These are phyloP conservation scores for Aphanomyces astaci DNA, from an alignment of 352 stramenopile species.

Conservation along the genomic window DNA sequence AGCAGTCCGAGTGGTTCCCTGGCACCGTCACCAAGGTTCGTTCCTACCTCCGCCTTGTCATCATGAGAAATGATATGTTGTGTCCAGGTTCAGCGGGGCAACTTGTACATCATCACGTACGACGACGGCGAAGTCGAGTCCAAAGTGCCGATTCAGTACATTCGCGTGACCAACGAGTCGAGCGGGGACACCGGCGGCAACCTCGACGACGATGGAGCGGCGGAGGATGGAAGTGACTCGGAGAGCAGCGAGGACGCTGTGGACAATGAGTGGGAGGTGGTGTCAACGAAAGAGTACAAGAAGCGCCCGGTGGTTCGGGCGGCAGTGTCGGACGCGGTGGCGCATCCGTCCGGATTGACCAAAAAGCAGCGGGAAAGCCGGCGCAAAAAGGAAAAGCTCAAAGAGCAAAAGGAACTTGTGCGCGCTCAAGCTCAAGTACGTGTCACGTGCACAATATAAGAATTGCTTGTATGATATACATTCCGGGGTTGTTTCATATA, in stretches of 20 bases:
- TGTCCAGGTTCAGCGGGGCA: conserved; percentile 30
- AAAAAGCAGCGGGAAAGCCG: conserved; percentile 74
- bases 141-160: conserved; percentile 47
- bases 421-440: conserved; percentile 49
- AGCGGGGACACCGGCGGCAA: conserved; percentile 16
- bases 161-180: conserved; percentile 26
- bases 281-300: conserved; percentile 29
- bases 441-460: too few species aligned
- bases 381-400: conserved; percentile 68
- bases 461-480: too few species aligned
- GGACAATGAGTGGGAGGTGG: conserved; percentile 69
- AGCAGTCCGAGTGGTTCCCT: conserved; percentile 52
- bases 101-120: conserved; percentile 65
- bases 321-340: conserved; percentile 4
- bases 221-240: conserved; percentile 6
- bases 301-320: not conserved
- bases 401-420: conserved; percentile 63
- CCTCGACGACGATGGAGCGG: not conserved
- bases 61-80: conserved; percentile 36
- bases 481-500: too few species aligned
- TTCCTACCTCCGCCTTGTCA: not conserved
- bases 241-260: conserved; percentile 30
- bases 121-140: conserved; percentile 71
- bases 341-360: conserved; percentile 36
- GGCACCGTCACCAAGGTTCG: conserved; percentile 51